Evolutionary conservation across 2,329 filamentous ascomycete species (phyloP).

Genomic region (Penicillium sp.): DNA sequence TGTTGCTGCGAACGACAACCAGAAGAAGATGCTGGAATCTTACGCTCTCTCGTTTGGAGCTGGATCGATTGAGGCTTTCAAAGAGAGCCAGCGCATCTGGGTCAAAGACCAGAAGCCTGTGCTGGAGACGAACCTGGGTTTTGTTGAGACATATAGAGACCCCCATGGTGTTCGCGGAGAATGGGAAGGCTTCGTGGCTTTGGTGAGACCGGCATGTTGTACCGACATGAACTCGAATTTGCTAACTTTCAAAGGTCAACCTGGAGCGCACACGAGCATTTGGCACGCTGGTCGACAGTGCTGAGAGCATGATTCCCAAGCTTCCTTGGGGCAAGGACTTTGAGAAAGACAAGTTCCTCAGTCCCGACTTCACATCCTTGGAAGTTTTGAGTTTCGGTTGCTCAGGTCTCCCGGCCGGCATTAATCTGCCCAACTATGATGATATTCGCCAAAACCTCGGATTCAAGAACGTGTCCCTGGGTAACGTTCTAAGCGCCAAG

Average conservation of each 20-base stretch:
- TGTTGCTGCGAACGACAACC: conserved; percentile 68
- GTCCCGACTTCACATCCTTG: conserved; percentile 90
- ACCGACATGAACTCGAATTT: not conserved
- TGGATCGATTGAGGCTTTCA: conserved; percentile 73
- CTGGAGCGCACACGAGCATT: conserved; percentile 86
- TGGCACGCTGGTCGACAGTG: conserved; percentile 74
- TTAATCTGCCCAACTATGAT: conserved; percentile 58
- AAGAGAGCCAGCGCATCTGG: conserved; percentile 76
- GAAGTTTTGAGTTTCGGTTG: conserved; percentile 81
- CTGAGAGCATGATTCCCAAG: conserved; percentile 78
- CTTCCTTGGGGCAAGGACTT: conserved; percentile 85
- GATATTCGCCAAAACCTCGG: conserved; percentile 59
- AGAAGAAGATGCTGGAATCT: conserved; percentile 68
- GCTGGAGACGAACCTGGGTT: conserved; percentile 77
- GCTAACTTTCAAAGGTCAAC: conserved; percentile 58
- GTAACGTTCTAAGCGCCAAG: conserved; percentile 88
- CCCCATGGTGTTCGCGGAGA: conserved; percentile 76
- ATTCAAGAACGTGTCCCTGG: conserved; percentile 74
- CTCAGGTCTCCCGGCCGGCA: conserved; percentile 59
- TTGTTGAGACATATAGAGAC: conserved; percentile 82
- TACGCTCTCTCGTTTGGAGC: conserved; percentile 72
- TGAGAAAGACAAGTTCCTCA: conserved; percentile 93
- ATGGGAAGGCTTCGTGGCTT: conserved; percentile 79
- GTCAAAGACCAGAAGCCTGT: conserved; percentile 76
- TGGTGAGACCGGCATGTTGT: conserved; percentile 34